A percentile compares a stretch with the other conserved stretches of the same genome.
Evolutionary conservation across 1,139 yeast species (phyloP).

Genomic region (Lodderomyces theae): DNA sequence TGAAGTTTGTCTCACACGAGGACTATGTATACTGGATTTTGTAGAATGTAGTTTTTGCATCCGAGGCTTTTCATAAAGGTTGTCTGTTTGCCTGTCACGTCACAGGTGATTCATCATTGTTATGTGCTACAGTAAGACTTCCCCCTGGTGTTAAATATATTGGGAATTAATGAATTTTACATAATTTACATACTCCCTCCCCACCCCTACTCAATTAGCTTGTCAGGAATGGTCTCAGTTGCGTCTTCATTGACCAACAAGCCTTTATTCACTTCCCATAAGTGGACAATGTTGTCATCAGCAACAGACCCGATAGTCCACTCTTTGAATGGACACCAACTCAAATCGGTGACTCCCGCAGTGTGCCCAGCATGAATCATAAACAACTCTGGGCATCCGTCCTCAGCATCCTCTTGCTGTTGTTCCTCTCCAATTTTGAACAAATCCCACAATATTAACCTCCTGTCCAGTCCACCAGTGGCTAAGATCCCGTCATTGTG

Average conservation of each 20-base stretch:
- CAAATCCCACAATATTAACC: conserved; percentile 74
- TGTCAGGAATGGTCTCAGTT: conserved; percentile 12
- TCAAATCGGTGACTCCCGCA: conserved; percentile 68
- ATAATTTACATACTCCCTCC: too few species aligned
- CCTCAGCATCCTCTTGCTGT: conserved; percentile 73
- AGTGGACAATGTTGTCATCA: conserved; percentile 73
- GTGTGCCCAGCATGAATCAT: conserved; percentile 91
- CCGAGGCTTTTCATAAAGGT: too few species aligned
- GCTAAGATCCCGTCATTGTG: conserved; percentile 70
- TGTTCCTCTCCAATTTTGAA: conserved; percentile 75
- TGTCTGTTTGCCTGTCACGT: too few species aligned
- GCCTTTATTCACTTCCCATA: conserved; percentile 65
- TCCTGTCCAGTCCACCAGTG: conserved; percentile 68
- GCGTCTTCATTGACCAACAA: conserved; percentile 37
- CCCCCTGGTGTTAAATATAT: too few species aligned
- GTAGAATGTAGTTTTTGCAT: too few species aligned
- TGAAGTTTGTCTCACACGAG: conserved; percentile 5
- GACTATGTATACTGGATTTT: too few species aligned
- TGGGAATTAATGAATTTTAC: too few species aligned
- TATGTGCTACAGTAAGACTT: too few species aligned
- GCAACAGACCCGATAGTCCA: conserved; percentile 76
- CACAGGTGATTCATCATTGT: too few species aligned
- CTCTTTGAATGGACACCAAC: conserved; percentile 66
- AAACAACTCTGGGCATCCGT: conserved; percentile 76
- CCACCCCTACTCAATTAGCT: conserved; percentile 4